These are phyloP conservation scores for Edaphochlamys debaryana DNA, from an alignment of 139 green algal genomes.

Conservation along the genomic window DNA sequence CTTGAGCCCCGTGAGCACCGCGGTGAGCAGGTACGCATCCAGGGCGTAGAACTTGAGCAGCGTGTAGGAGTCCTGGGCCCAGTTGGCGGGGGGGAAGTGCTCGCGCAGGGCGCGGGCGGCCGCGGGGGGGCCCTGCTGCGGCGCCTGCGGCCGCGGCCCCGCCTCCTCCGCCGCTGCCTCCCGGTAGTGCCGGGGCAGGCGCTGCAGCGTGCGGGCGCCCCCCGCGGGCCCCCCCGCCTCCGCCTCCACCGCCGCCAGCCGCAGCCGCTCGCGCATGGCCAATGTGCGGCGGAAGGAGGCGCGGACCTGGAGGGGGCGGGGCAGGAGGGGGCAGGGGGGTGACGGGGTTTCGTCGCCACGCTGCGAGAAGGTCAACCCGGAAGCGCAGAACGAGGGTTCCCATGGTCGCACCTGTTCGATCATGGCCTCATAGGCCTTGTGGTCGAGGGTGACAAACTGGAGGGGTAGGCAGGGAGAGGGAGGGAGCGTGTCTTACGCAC, in stretches of 20 bases:
- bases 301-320: too few species aligned
- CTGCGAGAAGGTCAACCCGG: too few species aligned
- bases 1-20: conserved; percentile 41
- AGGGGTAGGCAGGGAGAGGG: too few species aligned
- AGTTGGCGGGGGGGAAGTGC: conserved; percentile 21
- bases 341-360: too few species aligned
- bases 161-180: neutral
- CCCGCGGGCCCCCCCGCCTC: neutral
- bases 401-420: conserved; percentile 13
- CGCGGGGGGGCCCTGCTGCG: too few species aligned
- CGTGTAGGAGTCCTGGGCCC: conserved; percentile 43
- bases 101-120: neutral
- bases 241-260: too few species aligned
- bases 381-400: too few species aligned
- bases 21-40: conserved; percentile 29
- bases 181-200: conserved; percentile 21
- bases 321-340: too few species aligned
- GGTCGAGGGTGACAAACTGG: conserved; percentile 43
- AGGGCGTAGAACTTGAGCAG: conserved; percentile 55
- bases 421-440: conserved; percentile 50
- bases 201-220: neutral
- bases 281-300: too few species aligned
- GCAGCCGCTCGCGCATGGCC: too few species aligned
- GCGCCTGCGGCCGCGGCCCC: too few species aligned
- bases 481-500: too few species aligned